These are phyloP conservation scores for Dothiorella sarmentorum DNA, from an alignment of 2,329 filamentous ascomycete species.

Conservation along the genomic window DNA sequence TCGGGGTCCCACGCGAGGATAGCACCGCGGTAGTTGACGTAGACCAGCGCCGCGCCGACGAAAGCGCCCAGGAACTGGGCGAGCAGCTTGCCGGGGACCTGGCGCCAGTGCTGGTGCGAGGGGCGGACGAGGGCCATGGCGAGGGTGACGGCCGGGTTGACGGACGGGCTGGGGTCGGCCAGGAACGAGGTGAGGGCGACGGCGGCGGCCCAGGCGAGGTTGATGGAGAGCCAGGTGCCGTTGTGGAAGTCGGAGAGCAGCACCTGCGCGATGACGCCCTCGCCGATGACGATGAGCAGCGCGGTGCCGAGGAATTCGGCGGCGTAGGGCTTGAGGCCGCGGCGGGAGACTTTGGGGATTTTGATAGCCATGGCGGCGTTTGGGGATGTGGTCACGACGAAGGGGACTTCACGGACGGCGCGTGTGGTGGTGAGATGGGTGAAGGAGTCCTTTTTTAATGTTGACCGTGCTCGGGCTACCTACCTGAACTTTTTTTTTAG, in stretches of 20 bases:
- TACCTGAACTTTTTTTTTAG: neutral
- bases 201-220: constrained; percentile 30
- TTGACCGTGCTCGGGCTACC: neutral
- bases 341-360: neutral
- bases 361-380: neutral
- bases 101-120: constrained; percentile 61
- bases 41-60: constrained; percentile 48
- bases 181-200: constrained; percentile 56
- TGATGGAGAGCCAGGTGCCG: constrained; percentile 41
- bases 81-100: constrained; percentile 63
- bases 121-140: constrained; percentile 64
- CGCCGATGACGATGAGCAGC: constrained; percentile 44
- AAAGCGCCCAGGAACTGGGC: constrained; percentile 68
- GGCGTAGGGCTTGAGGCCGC: constrained; percentile 8
- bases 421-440: neutral
- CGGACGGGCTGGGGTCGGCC: constrained; percentile 60
- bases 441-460: neutral
- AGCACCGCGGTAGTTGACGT: constrained; percentile 49
- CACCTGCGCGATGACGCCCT: constrained; percentile 45
- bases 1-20: constrained; percentile 53
- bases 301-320: constrained; percentile 44
- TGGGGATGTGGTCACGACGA: neutral
- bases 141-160: constrained; percentile 64
- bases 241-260: constrained; percentile 40
- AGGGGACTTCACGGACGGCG: neutral